These are phyloP conservation scores for Candida qinlingensis DNA, from an alignment of 805 yeast genomes.

Conservation along the genomic window DNA sequence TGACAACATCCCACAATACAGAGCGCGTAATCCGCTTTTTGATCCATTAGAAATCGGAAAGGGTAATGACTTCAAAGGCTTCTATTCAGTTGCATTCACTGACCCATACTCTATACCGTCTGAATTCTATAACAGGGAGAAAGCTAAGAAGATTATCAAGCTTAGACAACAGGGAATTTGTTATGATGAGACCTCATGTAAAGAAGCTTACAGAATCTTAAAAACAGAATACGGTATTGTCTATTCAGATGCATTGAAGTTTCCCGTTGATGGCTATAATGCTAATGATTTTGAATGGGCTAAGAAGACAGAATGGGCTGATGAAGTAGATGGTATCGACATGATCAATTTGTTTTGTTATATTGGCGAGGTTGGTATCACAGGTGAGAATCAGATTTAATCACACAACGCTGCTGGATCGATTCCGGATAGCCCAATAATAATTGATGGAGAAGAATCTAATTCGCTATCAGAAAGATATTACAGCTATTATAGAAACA, in stretches of 20 bases:
- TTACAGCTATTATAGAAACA: not conserved
- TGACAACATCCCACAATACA: not conserved
- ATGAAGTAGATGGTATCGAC: not conserved
- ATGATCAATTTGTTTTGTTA: slow-evolving; percentile 1
- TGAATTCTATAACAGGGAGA: slow-evolving; percentile 1
- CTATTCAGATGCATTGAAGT: slow-evolving; percentile 1
- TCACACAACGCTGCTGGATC: not conserved
- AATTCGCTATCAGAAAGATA: not conserved
- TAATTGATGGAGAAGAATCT: too few species aligned
- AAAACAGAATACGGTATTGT: slow-evolving; percentile 1
- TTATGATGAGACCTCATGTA: slow-evolving; percentile 1
- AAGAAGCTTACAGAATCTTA: slow-evolving; percentile 3
- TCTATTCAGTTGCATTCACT: not conserved
- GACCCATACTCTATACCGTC: not conserved
- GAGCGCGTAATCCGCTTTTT: not conserved
- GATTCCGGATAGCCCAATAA: not conserved
- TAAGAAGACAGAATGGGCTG: not conserved
- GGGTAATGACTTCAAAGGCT: not conserved
- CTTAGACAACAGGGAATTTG: not conserved
- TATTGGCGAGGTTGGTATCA: not conserved
- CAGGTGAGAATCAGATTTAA: not conserved
- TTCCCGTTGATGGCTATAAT: not conserved
- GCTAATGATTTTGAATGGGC: not conserved
- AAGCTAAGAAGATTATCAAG: not conserved
- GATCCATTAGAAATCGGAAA: not conserved